Evolutionary conservation across 768 basidiomycete genomes (phyloP), one percentile per base, ranked within the genome.

Genomic region (Chlorophyllum brunneum): DNA sequence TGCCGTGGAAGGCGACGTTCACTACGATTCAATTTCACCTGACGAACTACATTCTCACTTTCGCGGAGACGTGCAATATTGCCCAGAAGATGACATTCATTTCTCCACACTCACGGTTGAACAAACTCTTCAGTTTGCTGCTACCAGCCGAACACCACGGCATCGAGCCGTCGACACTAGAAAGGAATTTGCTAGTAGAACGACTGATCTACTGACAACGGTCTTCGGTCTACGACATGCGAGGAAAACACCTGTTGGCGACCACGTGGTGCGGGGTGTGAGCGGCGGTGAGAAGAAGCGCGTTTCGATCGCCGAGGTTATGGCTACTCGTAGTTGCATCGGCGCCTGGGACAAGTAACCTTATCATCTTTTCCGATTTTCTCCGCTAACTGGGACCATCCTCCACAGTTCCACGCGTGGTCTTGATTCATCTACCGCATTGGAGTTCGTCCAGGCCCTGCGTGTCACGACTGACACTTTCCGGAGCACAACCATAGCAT

Each of bases 81-180:
- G 79, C 56, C 88, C 88, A 0, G 91, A 91, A 68, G 91, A 92
- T 62, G 91, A 95, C 63, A 73, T 88, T 9, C 91, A 94, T 63
- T 88, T 94, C 61, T 87, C 92, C 2, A 88, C 86, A 7, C 76
- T 97, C 16, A 88, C 86, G 9, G 89, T 92, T 22, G 76, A 80
- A 47, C 78, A 92, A 62, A 92, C 90, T 0, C 74, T 97, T 37
- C 68, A 67, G 4, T 88, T 90, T 48, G 85, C 87, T 0, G 79
- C 83, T 0, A 77, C 74, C 55, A 83, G 80, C 10, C 84, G 90
- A 22, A 79, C 80, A 10, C 91, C 92, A 1, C 78, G 71, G 8
- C 70, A 64, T 3, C 80, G 83, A 33, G 46, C 76, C 2, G 72
- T 68, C 3, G 56, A 73, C 11, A 63, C 75, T 9, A 74, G 83